These are phyloP conservation scores for Amoebophrya sp. DNA, from an alignment of 169 alveolate genomes.

Conservation along the genomic window DNA sequence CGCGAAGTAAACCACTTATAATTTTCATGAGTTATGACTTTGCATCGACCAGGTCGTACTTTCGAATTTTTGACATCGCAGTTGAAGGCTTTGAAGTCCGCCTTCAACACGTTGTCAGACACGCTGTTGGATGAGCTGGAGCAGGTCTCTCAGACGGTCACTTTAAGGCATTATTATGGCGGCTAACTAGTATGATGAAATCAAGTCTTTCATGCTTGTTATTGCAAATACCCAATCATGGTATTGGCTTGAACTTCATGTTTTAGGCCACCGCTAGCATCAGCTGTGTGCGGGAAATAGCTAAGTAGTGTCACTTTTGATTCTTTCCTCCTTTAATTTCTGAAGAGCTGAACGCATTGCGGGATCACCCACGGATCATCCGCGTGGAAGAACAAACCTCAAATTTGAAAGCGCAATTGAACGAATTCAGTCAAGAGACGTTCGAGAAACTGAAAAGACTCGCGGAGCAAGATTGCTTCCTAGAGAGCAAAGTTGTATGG, in stretches of 20 bases:
- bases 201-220: no score
- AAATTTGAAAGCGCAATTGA: neutral
- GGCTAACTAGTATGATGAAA: no score
- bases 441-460: neutral
- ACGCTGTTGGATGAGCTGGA: neutral
- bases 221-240: no score
- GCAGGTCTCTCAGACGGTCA: neutral
- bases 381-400: neutral
- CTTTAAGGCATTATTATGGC: no score
- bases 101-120: neutral
- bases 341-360: neutral
- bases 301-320: no score
- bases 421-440: neutral
- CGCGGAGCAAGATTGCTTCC: neutral
- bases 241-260: no score
- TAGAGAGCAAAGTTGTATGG: neutral
- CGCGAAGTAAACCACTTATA: no score
- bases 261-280: no score
- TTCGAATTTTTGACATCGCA: neutral
- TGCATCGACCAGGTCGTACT: no score
- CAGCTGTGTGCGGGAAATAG: no score
- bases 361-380: neutral
- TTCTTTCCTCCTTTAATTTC: no score
- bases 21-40: no score
- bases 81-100: neutral